Evolutionary conservation across 1,284 basidiomycete species (phyloP), one percentile per base, ranked within the genome.

Genomic region (Fomitopsis palustris): DNA sequence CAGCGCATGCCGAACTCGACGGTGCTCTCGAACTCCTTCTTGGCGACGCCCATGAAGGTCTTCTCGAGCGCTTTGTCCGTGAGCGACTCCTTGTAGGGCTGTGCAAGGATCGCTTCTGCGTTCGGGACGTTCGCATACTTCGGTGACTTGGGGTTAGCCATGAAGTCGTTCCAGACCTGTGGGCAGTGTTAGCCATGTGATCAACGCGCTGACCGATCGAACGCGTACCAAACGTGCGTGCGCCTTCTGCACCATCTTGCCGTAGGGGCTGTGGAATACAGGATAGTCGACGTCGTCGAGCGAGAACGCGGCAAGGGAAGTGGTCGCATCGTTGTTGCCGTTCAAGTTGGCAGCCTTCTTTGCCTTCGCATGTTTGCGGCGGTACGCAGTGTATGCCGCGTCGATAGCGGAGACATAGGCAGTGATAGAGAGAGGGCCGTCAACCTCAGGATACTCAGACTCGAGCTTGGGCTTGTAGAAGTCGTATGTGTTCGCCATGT

Each of bases 401-500:
- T 99, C 97, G 64, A 99, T 85, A 54, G 96, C 95, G 62, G 92
- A 90, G 67, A 97, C 88, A 81, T 99, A 99, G 55, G 95, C 93
- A 59, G 93, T 92, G 64, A 98, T 92, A 27, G 97, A 98, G 66
- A 97, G 90, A 17, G 96, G 96, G 6, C 96, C 96, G 74, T 99
- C 96, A 57, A 99, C 97, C 69, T 93, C 92, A 64, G 96, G 96
- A 80, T 98, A 96, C 75, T 96, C 95, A 17, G 92, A 94, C 60
- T 88, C 86, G 25, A 97, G 86, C 64, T 93, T 90, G 58, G 95
- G 95, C 81, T 98, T 98, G 88, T 96, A 97, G 75, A 97, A 97
- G 79, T 98, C 95, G 79, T 96, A 98, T 1, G 90, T 93, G 81
- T 99, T 97, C 68, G 90, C 89, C 91, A 99, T 98, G 82, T 97